Percentiles rank a stretch among this genome's conserved stretches.
Evolutionary conservation across 352 stramenopile genomes (phyloP).

Genomic region (Pythium dissotocum): DNA sequence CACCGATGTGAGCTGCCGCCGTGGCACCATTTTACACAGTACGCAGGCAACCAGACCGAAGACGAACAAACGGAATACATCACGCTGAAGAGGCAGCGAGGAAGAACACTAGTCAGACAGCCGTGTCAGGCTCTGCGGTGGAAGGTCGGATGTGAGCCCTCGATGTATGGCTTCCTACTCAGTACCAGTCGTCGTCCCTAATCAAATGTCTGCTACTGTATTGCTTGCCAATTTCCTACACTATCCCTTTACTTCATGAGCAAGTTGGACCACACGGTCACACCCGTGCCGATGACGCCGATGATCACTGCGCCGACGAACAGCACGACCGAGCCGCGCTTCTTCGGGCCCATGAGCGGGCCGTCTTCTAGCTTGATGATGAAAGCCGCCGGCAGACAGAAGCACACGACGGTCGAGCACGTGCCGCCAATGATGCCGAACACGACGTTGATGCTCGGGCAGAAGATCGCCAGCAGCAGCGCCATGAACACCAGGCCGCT

Average conservation of each 20-base stretch:
- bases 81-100: no score
- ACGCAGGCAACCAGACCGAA: no score
- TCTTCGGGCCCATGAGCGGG: conserved; percentile 64
- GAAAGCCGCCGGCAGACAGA: conserved; percentile 81
- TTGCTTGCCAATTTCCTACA: not conserved
- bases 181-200: not conserved
- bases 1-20: conserved; percentile 13
- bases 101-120: no score
- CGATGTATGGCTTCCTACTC: no score
- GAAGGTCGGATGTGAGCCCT: no score
- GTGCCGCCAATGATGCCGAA: conserved; percentile 87
- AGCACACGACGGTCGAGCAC: conserved; percentile 83
- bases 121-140: no score
- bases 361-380: conserved; percentile 85
- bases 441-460: conserved; percentile 83
- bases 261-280: conserved; percentile 76
- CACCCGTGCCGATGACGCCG: conserved; percentile 57
- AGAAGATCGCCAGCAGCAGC: conserved; percentile 81
- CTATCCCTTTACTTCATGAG: conserved; percentile 17
- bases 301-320: conserved; percentile 76
- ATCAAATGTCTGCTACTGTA: not conserved
- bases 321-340: conserved; percentile 70
- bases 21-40: not conserved
- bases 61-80: no score
- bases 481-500: conserved; percentile 60